Evolutionary conservation across 208 protist genomes (phyloP).

Genomic region (Wallacemonas collosoma): DNA sequence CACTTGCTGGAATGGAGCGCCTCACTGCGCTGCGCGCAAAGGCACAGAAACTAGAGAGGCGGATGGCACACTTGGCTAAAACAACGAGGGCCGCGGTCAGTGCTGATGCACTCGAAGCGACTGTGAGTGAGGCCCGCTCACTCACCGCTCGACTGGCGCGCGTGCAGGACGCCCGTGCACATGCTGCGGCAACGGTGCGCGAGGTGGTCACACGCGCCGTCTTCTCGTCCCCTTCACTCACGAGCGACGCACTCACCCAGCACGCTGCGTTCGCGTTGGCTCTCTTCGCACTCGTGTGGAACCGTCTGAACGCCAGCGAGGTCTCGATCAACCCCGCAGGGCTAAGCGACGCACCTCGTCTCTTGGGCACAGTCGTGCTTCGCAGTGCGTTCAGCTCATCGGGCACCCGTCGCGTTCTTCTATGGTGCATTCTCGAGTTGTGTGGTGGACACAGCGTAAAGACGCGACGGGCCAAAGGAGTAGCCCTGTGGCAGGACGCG

Average conservation of each 20-base stretch:
- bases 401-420: neutral
- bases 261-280: slow-evolving; percentile 2
- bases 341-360: neutral
- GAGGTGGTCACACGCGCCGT: neutral
- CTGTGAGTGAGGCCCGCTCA: neutral
- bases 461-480: neutral
- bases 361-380: neutral
- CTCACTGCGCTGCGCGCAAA: neutral
- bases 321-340: neutral
- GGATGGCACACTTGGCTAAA: slow-evolving; percentile 2
- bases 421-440: neutral
- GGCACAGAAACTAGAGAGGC: neutral
- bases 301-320: neutral
- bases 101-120: neutral
- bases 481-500: neutral
- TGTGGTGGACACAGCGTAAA: neutral
- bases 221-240: neutral
- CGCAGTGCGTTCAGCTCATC: neutral
- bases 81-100: neutral
- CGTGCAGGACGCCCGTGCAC: neutral
- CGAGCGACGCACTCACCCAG: neutral
- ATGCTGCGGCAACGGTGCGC: neutral
- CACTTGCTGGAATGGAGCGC: neutral
- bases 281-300: slow-evolving; percentile 1
- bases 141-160: neutral